Evolutionary conservation across 257 asterid species (phyloP).

Genomic region (Gynochthodes officinalis): DNA sequence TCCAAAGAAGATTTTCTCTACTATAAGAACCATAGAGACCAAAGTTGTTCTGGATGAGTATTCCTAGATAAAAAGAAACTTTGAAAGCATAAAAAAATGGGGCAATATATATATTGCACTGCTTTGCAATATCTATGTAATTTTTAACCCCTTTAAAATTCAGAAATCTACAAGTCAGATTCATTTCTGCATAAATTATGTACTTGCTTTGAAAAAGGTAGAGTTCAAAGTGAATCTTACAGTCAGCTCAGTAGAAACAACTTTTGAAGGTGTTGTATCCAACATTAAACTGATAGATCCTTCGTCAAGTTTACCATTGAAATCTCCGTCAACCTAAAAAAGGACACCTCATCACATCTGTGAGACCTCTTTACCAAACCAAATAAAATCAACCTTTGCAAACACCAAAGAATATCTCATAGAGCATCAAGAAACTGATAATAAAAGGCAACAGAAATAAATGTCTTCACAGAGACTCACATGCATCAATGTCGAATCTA

Average conservation of each 20-base stretch:
- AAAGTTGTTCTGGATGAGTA: background rate
- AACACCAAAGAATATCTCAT: background rate
- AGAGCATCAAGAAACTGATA: background rate
- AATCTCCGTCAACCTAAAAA: slow-evolving; percentile 72
- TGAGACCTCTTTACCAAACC: background rate
- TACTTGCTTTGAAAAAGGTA: no score
- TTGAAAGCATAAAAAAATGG: background rate
- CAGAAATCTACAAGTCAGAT: no score
- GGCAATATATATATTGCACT: no score
- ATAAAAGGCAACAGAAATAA: slow-evolving; percentile 1
- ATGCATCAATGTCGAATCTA: slow-evolving; percentile 53
- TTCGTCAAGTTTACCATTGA: slow-evolving; percentile 87
- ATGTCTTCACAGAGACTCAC: slow-evolving; percentile 42
- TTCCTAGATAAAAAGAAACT: background rate
- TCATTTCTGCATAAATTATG: no score
- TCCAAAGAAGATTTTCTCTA: background rate
- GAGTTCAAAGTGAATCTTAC: slow-evolving; percentile 43
- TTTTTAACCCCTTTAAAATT: no score
- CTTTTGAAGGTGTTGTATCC: slow-evolving; percentile 94
- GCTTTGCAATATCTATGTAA: no score
- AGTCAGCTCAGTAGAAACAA: slow-evolving; percentile 81
- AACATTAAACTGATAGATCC: slow-evolving; percentile 77
- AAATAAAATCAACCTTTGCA: background rate
- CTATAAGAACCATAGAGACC: background rate
- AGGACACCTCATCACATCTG: slow-evolving; percentile 19